phyloP scores from a whole-genome alignment of 1,284 basidiomycete species.

The Apiotrichum gracile region DNA sequence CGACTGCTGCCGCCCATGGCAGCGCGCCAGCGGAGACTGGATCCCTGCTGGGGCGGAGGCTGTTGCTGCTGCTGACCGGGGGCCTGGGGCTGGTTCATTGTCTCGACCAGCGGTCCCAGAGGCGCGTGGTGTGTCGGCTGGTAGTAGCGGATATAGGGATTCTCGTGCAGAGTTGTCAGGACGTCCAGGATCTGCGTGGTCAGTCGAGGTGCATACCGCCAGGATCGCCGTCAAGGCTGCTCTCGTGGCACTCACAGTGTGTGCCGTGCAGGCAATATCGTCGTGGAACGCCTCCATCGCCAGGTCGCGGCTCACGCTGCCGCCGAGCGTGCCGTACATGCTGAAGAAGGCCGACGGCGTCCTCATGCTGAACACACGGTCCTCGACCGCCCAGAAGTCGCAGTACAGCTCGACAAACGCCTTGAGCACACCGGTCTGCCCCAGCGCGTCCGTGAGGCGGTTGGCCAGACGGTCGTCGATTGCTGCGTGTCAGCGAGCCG shows the following conservation, averaged over 20 bases:
- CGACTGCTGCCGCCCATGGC: constrained; percentile 30
- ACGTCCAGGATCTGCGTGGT: constrained; percentile 72
- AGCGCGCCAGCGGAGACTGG: constrained; percentile 39
- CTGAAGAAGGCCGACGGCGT: constrained; percentile 75
- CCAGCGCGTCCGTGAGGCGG: constrained; percentile 53
- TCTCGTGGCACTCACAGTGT: constrained; percentile 38
- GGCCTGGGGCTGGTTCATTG: constrained; percentile 30
- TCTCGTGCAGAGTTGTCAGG: constrained; percentile 87
- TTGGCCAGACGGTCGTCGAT: constrained; percentile 64
- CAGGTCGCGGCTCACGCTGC: constrained; percentile 58
- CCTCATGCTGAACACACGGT: constrained; percentile 72
- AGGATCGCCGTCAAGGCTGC: background rate
- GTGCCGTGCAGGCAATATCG: constrained; percentile 63
- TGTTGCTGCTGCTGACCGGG: constrained; percentile 26
- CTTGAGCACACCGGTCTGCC: constrained; percentile 51
- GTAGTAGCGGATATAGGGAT: constrained; percentile 92
- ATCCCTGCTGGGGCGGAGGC: constrained; percentile 40
- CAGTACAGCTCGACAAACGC: constrained; percentile 76
- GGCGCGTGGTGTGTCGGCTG: constrained; percentile 75
- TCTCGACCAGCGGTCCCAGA: constrained; percentile 67
- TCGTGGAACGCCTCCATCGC: constrained; percentile 65
- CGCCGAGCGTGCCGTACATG: constrained; percentile 74
- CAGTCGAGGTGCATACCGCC: background rate
- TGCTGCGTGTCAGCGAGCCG: constrained; percentile 20
- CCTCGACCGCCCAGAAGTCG: constrained; percentile 83